Percentiles rank a stretch among this genome's conserved stretches.
Evolutionary conservation across 2,329 filamentous ascomycete genomes (phyloP).

Genomic region (Whalleya microplaca): DNA sequence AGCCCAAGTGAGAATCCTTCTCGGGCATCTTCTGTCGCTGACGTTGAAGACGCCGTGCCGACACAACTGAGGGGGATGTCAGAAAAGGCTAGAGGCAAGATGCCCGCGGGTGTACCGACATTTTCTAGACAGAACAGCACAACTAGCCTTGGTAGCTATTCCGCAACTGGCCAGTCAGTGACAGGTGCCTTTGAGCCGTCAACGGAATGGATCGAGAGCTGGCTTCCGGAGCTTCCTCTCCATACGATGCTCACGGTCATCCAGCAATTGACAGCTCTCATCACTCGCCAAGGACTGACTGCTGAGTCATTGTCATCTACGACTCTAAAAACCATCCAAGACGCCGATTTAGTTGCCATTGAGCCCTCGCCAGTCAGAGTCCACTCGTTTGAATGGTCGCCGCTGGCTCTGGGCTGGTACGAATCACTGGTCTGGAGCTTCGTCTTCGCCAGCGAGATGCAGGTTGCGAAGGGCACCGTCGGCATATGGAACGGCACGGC

Average conservation of each 20-base stretch:
- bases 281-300: slow-evolving; percentile 55
- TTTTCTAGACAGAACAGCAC: slow-evolving; percentile 93
- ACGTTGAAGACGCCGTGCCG: slow-evolving; percentile 77
- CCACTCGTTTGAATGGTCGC: slow-evolving; percentile 94
- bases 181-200: slow-evolving; percentile 76
- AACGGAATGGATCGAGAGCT: slow-evolving; percentile 85
- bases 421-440: slow-evolving; percentile 93
- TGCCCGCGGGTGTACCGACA: slow-evolving; percentile 79
- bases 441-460: slow-evolving; percentile 88
- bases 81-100: slow-evolving; percentile 94
- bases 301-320: slow-evolving; percentile 49
- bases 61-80: slow-evolving; percentile 89
- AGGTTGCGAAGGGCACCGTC: slow-evolving; percentile 81
- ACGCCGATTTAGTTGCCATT: slow-evolving; percentile 69
- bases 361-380: slow-evolving; percentile 76
- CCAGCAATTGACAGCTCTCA: slow-evolving; percentile 61
- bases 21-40: slow-evolving; percentile 69
- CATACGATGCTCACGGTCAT: slow-evolving; percentile 84
- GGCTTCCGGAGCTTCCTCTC: slow-evolving; percentile 88
- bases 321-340: slow-evolving; percentile 58
- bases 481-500: slow-evolving; percentile 93
- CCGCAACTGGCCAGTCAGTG: slow-evolving; percentile 59
- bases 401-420: slow-evolving; percentile 90
- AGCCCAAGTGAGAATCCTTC: slow-evolving; percentile 67
- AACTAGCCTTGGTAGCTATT: slow-evolving; percentile 73